Conservation (phyloP, 2,329 filamentous ascomycete genomes). For the Nemania sp. region DNA sequence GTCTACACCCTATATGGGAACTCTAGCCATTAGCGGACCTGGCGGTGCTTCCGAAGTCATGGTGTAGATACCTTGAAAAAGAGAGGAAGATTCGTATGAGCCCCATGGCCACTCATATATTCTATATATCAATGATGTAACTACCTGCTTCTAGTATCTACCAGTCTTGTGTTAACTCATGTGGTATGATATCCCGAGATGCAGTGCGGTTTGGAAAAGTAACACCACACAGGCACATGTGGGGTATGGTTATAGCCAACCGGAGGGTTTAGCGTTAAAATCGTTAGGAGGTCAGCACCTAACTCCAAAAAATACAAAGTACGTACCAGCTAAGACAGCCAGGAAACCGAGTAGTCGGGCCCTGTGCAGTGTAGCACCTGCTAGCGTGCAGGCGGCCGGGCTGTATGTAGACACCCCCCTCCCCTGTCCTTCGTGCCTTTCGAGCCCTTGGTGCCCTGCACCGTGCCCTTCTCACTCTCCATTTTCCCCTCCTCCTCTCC, state of each 20-base stretch:
- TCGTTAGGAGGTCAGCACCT: conserved; percentile 9
- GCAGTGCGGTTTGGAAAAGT: not conserved
- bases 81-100: not conserved
- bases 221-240: conserved; percentile 6
- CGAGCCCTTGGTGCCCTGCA: conserved; percentile 37
- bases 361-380: conserved; percentile 41
- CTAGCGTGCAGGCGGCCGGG: conserved; percentile 28
- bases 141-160: too few species aligned
- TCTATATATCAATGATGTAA: not conserved
- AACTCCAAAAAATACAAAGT: not conserved
- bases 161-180: too few species aligned
- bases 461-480: conserved; percentile 5
- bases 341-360: conserved; percentile 52
- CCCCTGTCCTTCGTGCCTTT: too few species aligned
- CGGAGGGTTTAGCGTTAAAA: conserved; percentile 26
- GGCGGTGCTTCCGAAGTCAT: not conserved
- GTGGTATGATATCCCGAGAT: not conserved
- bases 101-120: not conserved
- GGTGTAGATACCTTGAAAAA: not conserved
- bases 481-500: conserved; percentile 27
- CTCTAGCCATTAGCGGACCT: not conserved
- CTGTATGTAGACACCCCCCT: conserved; percentile 10
- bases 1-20: not conserved
- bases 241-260: conserved; percentile 25
- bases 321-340: conserved; percentile 16